Conservation (phyloP, 345 rosid species). For the Mallotus nudiflorus region DNA sequence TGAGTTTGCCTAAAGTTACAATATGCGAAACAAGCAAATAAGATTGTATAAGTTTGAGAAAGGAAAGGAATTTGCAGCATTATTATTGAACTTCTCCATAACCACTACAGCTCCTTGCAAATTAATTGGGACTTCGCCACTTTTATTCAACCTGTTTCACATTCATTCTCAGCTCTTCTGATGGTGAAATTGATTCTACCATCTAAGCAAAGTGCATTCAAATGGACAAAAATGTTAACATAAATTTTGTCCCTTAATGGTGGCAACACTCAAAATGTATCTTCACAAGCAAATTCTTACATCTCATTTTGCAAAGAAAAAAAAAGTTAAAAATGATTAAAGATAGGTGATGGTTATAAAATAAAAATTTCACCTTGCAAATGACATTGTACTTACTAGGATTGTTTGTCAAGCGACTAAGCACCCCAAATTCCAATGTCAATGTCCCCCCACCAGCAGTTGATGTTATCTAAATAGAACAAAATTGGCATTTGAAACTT, state of each 20-base stretch:
- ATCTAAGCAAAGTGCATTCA: background rate
- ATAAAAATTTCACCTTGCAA: slow-evolving; percentile 2
- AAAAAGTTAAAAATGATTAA: background rate
- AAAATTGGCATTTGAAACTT: slow-evolving; percentile 21
- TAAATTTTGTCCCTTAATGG: background rate
- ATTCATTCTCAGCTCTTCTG: background rate
- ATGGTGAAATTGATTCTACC: background rate
- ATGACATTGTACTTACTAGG: slow-evolving; percentile 56
- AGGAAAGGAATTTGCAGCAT: background rate
- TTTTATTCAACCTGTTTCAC: background rate
- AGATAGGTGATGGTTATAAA: background rate
- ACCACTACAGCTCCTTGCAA: background rate
- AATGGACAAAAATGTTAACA: background rate
- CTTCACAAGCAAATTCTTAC: background rate
- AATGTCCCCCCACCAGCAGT: slow-evolving; percentile 99
- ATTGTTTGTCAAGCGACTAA: slow-evolving; percentile 90
- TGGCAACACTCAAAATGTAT: background rate
- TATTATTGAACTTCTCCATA: background rate
- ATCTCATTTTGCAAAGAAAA: background rate
- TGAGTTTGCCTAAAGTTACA: slow-evolving; percentile 3
- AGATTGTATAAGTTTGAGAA: background rate
- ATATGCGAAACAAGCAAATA: slow-evolving; percentile 11
- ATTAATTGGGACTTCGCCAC: background rate
- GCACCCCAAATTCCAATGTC: slow-evolving; percentile 93
- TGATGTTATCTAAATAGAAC: slow-evolving; percentile 72